Percentiles rank a stretch among this genome's conserved stretches.
phyloP scores from a whole-genome alignment of 139 green algal species.

The Coccomyxa sp. region DNA sequence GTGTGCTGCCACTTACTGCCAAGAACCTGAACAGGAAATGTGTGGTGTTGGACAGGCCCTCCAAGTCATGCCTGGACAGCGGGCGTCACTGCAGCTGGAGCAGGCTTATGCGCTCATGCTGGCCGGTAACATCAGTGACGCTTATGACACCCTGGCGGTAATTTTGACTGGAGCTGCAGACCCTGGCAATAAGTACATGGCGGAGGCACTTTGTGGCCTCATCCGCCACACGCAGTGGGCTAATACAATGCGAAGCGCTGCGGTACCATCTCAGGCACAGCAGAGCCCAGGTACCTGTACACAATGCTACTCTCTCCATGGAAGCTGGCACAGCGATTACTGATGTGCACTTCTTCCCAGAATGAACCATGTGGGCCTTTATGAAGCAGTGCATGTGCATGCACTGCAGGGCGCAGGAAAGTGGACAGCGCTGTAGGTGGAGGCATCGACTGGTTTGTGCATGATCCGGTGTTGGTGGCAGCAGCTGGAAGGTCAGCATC shows the following conservation, averaged over 20 bases:
- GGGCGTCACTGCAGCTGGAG: background rate
- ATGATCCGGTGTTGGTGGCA: background rate
- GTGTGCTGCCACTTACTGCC: background rate
- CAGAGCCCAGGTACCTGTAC: background rate
- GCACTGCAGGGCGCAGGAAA: too few species aligned
- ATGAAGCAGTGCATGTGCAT: too few species aligned
- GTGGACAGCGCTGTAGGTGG: too few species aligned
- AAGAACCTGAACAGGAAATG: background rate
- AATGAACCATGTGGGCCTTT: background rate
- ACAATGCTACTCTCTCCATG: background rate
- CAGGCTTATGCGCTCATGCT: background rate
- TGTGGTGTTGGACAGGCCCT: background rate
- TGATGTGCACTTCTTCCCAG: background rate
- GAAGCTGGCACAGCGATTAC: background rate
- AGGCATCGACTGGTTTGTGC: conserved; percentile 1
- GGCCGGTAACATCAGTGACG: background rate
- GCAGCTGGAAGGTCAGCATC: background rate
- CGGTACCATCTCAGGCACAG: background rate
- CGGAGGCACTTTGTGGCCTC: background rate
- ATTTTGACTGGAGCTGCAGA: background rate
- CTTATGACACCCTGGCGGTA: background rate
- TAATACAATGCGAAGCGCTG: too few species aligned
- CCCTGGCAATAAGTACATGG: background rate
- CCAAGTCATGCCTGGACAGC: background rate
- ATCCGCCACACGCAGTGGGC: background rate